Base-by-base conservation (phyloP, 768 basidiomycete species). In the Mycena haematopus region DNA sequence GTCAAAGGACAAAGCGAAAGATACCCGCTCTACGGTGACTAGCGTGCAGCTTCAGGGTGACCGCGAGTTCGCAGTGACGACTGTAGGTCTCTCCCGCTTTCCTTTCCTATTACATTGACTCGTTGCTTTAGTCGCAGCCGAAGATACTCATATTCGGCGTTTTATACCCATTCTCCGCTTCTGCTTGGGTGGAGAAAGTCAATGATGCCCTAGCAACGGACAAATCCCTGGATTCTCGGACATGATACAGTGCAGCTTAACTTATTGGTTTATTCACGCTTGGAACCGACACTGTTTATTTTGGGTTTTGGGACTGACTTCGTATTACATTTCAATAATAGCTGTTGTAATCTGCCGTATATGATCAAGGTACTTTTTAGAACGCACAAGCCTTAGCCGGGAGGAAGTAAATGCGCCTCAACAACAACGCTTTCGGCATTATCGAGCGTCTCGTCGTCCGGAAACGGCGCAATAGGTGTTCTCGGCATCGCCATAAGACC, bases 401-500 rank as follows among this genome's bases (percentile, higher is more conserved):
- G 97, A 61, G 97, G 97, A 4, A 99, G 88, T 44, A 97, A 80
- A 69, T 90, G 95, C 7, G 94, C 90, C 73, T 99, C 97, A 45
- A 99, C 83, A n/a, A 77, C 77, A 47, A 80, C 87, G 50, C 83
- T 86, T 24, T 82, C 85, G 25, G 78, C 76, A 5, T 19, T 15
- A 1, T 73, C 74, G 6, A 70, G 60, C 5, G 68, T 73, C 14
- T 82, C 80, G 15, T 87, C 89, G 15, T 86, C 87, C 7, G 87
- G 87, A 2, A 59, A 75, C 56, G 82, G 78, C 17, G 84, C 74
- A 70, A 99, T 91, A 2, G 96, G 96, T 6, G 97, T 97, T 63
- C 97, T 86, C 5, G 97, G 97, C 92, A 99, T 97, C 7, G 93
- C 96, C 96, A 99, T 99, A 40, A 93, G 78, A 72, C 96, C 96